These are phyloP conservation scores for Eucalyptus tenuipes DNA, from an alignment of 345 rosid species.

Conservation along the genomic window DNA sequence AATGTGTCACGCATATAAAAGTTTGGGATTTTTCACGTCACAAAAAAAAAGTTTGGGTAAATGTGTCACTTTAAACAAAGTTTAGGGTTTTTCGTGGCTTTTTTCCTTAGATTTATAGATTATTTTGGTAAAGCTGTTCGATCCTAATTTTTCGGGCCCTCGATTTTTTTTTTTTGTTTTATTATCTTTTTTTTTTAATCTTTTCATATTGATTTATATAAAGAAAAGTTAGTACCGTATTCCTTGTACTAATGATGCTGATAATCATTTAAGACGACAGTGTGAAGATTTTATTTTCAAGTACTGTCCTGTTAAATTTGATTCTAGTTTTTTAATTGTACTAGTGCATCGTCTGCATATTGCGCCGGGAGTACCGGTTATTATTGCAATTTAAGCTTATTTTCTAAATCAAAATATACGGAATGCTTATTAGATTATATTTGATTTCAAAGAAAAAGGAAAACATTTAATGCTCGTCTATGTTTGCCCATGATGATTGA, in stretches of 20 bases:
- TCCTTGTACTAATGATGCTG: not conserved
- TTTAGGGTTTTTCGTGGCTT: too few relatives aligned
- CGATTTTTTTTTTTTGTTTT: too few relatives aligned
- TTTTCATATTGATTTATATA: not conserved
- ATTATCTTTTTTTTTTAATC: not conserved
- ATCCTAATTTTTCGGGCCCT: not conserved
- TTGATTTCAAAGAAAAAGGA: not conserved
- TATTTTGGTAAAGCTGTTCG: not conserved
- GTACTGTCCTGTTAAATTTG: not conserved
- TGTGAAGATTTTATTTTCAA: not conserved
- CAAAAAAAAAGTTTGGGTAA: too few relatives aligned
- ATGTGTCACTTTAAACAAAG: too few relatives aligned
- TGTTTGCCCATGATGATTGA: not conserved
- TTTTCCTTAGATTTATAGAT: not conserved
- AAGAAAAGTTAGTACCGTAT: not conserved
- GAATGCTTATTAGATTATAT: fast-evolving
- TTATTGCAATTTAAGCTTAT: not conserved
- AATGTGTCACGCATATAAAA: too few relatives aligned
- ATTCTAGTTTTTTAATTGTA: not conserved
- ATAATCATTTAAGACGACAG: not conserved
- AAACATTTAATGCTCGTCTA: not conserved
- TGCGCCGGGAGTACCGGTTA: fast-evolving
- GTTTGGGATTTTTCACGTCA: too few relatives aligned
- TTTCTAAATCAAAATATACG: not conserved
- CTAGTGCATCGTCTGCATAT: not conserved